These are phyloP conservation scores for Thuidium tamariscinum DNA, from an alignment of 225 moss, liverwort and hornwort species.

Conservation along the genomic window DNA sequence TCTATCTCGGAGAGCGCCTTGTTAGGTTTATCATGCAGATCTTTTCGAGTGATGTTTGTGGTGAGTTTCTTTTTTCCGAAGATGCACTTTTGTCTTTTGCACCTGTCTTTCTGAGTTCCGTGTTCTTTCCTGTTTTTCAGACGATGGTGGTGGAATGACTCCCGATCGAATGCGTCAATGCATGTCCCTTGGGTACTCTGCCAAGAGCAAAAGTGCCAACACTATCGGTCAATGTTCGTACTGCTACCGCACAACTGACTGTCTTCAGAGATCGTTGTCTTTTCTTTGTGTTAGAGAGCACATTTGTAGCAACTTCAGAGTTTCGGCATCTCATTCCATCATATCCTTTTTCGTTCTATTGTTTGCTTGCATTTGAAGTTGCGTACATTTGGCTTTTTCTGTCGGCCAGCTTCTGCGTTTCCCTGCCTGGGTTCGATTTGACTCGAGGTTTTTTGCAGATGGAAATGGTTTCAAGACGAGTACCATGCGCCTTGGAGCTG, in stretches of 20 bases:
- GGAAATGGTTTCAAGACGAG: constrained; percentile 97
- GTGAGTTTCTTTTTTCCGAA: not conserved
- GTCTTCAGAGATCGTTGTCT: not conserved
- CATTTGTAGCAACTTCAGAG: not conserved
- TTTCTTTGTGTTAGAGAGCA: not conserved
- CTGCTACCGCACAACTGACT: not conserved
- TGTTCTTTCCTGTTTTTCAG: constrained; percentile 5
- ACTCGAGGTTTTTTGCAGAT: constrained; percentile 13
- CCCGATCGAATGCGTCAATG: constrained; percentile 80
- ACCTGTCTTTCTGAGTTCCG: not conserved
- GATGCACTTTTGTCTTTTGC: not conserved
- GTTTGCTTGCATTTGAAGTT: not conserved
- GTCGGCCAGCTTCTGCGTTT: not conserved
- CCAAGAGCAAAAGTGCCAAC: constrained; percentile 60
- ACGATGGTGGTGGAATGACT: constrained; percentile 86
- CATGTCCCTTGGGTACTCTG: constrained; percentile 84
- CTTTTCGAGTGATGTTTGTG: not conserved
- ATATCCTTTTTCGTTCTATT: not conserved
- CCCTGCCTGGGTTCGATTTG: not conserved
- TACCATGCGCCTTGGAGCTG: constrained; percentile 88
- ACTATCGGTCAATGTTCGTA: constrained; percentile 71
- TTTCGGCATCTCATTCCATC: not conserved
- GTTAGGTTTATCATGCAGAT: not conserved
- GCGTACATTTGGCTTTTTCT: not conserved
- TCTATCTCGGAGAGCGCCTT: not conserved